Conservation (phyloP, 176 grass and related monocot species). For the Bothriochloa decipiens region DNA sequence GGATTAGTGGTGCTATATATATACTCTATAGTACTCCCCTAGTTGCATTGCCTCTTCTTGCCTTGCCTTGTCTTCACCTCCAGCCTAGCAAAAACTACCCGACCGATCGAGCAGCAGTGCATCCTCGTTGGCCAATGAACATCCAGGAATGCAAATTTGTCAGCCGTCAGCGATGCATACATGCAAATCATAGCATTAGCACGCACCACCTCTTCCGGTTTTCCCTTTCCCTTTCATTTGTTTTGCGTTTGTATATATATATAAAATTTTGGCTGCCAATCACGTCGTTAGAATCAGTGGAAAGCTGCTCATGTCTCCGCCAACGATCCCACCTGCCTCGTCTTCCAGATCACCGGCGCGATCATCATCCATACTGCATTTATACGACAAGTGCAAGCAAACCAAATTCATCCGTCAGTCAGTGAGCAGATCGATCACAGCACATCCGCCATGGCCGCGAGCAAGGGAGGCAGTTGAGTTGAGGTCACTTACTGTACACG, state of each 20-base stretch:
- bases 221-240: neutral
- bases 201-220: neutral
- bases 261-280: neutral
- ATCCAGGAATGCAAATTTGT: neutral
- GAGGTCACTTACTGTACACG: conserved; percentile 66
- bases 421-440: neutral
- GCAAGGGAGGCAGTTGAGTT: neutral
- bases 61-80: no score
- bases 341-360: conserved; percentile 68
- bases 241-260: neutral
- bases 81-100: neutral
- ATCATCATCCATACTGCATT: conserved; percentile 68
- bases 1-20: no score
- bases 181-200: neutral
- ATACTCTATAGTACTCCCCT: neutral
- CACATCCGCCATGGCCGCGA: neutral
- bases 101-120: neutral
- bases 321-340: conserved; percentile 45
- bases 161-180: neutral
- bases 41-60: neutral
- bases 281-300: neutral
- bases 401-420: neutral
- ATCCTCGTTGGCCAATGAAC: neutral
- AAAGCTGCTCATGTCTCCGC: conserved; percentile 28
- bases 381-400: conserved; percentile 9